Base-by-base conservation (phyloP, 2,329 filamentous ascomycete genomes). In the Neocatenulostroma microsporum region DNA sequence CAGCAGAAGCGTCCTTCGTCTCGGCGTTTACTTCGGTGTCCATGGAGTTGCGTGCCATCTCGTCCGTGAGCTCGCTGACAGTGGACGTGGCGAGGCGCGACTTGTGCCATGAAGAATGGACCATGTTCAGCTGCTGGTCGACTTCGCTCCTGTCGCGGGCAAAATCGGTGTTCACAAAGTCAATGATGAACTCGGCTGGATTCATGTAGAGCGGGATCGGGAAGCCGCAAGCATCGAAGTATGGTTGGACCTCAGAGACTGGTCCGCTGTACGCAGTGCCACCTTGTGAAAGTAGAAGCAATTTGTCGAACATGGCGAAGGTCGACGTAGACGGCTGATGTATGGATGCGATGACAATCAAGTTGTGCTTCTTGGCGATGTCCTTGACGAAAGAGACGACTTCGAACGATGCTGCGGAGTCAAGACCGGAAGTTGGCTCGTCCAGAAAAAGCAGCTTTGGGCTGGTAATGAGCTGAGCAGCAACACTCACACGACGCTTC, bases 271-370 rank as follows among this genome's bases (percentile, higher is more conserved):
- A 93, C 46, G 80, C 80, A 1, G 79, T 76, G 38, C 70, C 74
- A 13, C 84, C 85, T 3, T 64, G 65, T 0, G 84, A 87, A 1
- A 94, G 68, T 2, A 93, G 70, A 24, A 84, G 64, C 0, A 93
- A 65, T 55, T 83, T 84, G 56, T 93, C 84, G 48, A 93, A 93
- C 10, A 87, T 73, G 44, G 80, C 72, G 50, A 86, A 93, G 0
- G 82, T 88, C 0, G 78, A 73, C 0, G 83, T 84, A 0, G 84
- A 89, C 0, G 86, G 86, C 54, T 93, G 86, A 56, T 93, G 86
- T 43, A 93, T 91, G 25, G 81, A 85, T 3, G 82, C 82, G 41
- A 93, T 78, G 20, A 91, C 76, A 40, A 91, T 76, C 41, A 91
- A 68, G 40, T 80, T 81, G 54, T 84, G 76, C 42, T 71, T 70